Conservation (phyloP, 2,329 filamentous ascomycete genomes). For the Orbilia ellipsospora region DNA sequence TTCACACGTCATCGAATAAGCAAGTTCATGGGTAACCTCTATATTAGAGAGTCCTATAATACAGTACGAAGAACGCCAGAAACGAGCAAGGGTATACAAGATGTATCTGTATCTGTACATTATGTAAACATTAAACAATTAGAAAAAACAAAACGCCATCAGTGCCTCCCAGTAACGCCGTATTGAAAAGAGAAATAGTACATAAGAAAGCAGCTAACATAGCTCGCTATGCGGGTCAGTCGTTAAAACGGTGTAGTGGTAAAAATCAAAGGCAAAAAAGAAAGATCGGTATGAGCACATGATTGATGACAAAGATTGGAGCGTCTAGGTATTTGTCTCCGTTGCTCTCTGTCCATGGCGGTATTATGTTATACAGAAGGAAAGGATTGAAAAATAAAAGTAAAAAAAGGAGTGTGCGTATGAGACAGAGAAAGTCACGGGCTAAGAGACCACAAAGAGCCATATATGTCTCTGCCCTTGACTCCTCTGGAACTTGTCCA, state of each 20-base stretch:
- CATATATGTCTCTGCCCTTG: too few species aligned
- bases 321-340: conserved; percentile 40
- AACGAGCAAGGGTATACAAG: not conserved
- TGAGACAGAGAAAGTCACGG: too few species aligned
- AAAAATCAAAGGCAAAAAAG: conserved; percentile 2
- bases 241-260: not conserved
- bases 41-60: conserved; percentile 4
- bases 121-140: conserved; percentile 3
- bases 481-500: too few species aligned
- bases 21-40: too few species aligned
- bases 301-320: conserved; percentile 42
- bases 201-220: not conserved
- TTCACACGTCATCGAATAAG: too few species aligned
- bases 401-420: too few species aligned
- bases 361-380: not conserved
- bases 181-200: not conserved
- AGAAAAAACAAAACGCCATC: conserved; percentile 26
- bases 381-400: not conserved
- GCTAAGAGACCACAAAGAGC: too few species aligned
- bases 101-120: conserved; percentile 9
- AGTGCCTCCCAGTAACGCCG: not conserved
- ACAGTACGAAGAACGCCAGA: not conserved
- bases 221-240: conserved; percentile 15
- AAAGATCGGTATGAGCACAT: conserved; percentile 17
- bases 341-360: conserved; percentile 43